These are phyloP conservation scores for Mrakia hoshinonis DNA, from an alignment of 768 basidiomycete species.

Conservation along the genomic window DNA sequence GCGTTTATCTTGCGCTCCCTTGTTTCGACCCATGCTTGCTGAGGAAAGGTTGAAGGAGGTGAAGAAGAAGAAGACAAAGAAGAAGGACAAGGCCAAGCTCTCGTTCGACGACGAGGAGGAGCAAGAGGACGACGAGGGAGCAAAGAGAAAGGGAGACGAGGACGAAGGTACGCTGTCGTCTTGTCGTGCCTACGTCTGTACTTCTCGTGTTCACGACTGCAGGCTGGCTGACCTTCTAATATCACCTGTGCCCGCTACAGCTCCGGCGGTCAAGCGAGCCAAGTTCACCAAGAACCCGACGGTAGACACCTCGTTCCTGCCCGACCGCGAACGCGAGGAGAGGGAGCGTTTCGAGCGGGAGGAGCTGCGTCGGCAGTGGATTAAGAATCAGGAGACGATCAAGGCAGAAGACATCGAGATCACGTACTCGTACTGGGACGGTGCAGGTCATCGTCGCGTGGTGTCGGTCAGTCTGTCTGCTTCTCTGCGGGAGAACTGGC, in stretches of 20 bases:
- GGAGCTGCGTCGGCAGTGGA: slow-evolving; percentile 79
- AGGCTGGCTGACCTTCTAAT: too few species aligned
- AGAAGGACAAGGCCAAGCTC: slow-evolving; percentile 72
- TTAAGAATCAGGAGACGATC: slow-evolving; percentile 59
- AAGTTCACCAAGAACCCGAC: slow-evolving; percentile 90
- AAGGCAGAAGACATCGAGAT: slow-evolving; percentile 75
- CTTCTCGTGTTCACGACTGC: neutral
- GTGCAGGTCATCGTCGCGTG: slow-evolving; percentile 88
- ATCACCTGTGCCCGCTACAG: too few species aligned
- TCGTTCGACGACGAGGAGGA: slow-evolving; percentile 88
- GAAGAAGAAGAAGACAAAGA: slow-evolving; percentile 91
- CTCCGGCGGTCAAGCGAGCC: slow-evolving; percentile 53
- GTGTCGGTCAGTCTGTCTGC: slow-evolving; percentile 55
- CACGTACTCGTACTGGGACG: slow-evolving; percentile 96
- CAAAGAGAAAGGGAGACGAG: slow-evolving; percentile 28
- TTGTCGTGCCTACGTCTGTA: too few species aligned
- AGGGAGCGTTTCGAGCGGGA: slow-evolving; percentile 81
- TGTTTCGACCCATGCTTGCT: neutral
- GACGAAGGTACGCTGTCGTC: slow-evolving; percentile 29
- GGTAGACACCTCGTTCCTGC: slow-evolving; percentile 95
- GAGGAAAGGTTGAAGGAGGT: slow-evolving; percentile 44
- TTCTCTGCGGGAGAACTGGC: neutral
- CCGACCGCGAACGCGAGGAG: slow-evolving; percentile 94
- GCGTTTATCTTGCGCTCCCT: neutral
- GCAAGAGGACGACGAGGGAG: slow-evolving; percentile 39